Evolutionary conservation across 1,284 basidiomycete genomes (phyloP).

Genomic region (Tilletiaria anomala): DNA sequence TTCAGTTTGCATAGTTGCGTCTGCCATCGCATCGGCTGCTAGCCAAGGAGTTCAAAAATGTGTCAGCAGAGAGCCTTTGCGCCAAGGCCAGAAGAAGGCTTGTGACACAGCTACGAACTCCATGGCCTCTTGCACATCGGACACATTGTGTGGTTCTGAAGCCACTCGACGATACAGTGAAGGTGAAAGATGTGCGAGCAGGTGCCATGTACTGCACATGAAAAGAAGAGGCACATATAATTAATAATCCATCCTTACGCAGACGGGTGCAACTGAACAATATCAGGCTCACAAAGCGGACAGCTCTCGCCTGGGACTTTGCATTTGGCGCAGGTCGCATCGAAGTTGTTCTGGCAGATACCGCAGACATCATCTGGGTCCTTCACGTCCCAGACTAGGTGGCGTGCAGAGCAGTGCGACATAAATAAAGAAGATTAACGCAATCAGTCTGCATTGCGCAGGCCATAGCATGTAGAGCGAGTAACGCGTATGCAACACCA

Average conservation of each 20-base stretch:
- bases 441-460: not conserved
- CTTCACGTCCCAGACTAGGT: conserved; percentile 37
- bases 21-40: too few species aligned
- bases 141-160: conserved; percentile 24
- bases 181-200: conserved; percentile 38
- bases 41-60: too few species aligned
- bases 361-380: conserved; percentile 39
- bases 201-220: conserved; percentile 26
- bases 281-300: conserved; percentile 25
- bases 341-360: conserved; percentile 39
- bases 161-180: conserved; percentile 38
- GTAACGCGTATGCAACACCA: conserved; percentile 5
- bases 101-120: too few species aligned
- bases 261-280: conserved; percentile 7
- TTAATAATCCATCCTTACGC: too few species aligned
- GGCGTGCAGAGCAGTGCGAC: conserved; percentile 32
- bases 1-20: too few species aligned
- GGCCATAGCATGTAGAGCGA: not conserved
- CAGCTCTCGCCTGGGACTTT: conserved; percentile 33
- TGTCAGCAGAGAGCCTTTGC: too few species aligned
- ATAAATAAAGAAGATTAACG: conserved; percentile 52
- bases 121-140: conserved; percentile 19
- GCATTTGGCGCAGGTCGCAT: conserved; percentile 35
- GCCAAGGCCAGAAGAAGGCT: too few species aligned
- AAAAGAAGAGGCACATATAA: not conserved